A percentile compares a stretch with the other conserved stretches of the same genome.
Evolutionary conservation across 2,329 filamentous ascomycete genomes (phyloP).

Genomic region (Aspergillus hiratsukae): DNA sequence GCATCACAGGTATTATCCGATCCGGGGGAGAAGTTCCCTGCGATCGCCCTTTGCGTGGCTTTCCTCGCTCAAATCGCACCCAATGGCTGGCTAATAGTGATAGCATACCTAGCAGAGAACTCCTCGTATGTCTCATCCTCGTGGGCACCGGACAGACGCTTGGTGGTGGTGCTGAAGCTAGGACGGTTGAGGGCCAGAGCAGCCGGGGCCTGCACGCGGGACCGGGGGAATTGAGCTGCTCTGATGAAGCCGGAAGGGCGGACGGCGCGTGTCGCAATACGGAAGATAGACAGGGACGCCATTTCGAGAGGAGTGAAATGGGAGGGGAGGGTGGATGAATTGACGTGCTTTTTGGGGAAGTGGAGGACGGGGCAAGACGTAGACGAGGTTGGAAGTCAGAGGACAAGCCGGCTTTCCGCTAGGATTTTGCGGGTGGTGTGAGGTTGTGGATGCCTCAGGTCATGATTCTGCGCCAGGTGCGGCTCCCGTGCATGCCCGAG

Average conservation of each 20-base stretch:
- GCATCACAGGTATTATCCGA: slow-evolving; percentile 7
- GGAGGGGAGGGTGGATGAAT: slow-evolving; percentile 24
- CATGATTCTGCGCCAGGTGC: slow-evolving; percentile 13
- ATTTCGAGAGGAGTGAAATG: slow-evolving; percentile 42
- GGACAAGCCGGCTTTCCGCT: slow-evolving; percentile 18
- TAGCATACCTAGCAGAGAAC: slow-evolving; percentile 86
- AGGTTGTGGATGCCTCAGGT: slow-evolving; percentile 24
- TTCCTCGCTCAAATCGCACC: slow-evolving; percentile 8
- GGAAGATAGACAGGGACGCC: slow-evolving; percentile 65
- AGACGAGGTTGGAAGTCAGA: slow-evolving; percentile 21
- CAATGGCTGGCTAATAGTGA: slow-evolving; percentile 21
- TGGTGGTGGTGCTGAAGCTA: slow-evolving; percentile 55
- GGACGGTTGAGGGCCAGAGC: slow-evolving; percentile 53
- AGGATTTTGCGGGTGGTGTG: slow-evolving; percentile 40
- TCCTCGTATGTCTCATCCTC: slow-evolving; percentile 98
- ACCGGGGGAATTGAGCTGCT: slow-evolving; percentile 56
- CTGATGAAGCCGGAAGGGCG: slow-evolving; percentile 58
- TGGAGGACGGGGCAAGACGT: slow-evolving; percentile 14
- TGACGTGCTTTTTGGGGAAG: slow-evolving; percentile 14
- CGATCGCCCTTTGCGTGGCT: slow-evolving; percentile 9
- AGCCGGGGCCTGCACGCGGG: slow-evolving; percentile 55
- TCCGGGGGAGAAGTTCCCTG: slow-evolving; percentile 9
- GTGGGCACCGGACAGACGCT: slow-evolving; percentile 59
- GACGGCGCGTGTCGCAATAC: slow-evolving; percentile 64
- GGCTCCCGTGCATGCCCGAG: slow-evolving; percentile 19